Evolutionary conservation across 352 stramenopile species (phyloP).

Genomic region (Pythium utonaiense): DNA sequence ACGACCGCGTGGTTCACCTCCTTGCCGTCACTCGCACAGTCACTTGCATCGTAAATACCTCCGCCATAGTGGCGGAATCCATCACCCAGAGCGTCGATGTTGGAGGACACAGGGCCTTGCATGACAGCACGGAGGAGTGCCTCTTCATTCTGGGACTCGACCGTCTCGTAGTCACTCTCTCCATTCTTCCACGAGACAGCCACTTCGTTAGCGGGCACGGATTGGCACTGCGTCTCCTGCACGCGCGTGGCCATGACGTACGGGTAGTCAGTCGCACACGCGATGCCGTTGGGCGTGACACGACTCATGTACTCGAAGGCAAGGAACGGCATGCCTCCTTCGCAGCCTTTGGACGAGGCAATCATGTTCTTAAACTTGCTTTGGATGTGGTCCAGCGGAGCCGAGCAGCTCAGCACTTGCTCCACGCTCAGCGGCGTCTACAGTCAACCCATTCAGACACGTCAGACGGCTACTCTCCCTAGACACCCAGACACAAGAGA

Average conservation of each 20-base stretch:
- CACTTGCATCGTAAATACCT: conserved; percentile 81
- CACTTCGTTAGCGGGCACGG: conserved; percentile 28
- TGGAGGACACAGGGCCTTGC: conserved; percentile 66
- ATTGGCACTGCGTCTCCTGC: conserved; percentile 37
- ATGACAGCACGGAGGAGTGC: conserved; percentile 64
- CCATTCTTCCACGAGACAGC: conserved; percentile 47
- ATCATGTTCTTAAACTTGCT: conserved; percentile 73
- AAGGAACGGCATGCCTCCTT: conserved; percentile 88
- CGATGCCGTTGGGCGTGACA: conserved; percentile 57
- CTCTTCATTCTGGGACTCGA: conserved; percentile 47
- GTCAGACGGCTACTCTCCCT: background rate
- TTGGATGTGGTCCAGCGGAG: conserved; percentile 62
- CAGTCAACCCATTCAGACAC: background rate
- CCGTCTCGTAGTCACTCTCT: conserved; percentile 50
- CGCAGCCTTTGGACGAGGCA: conserved; percentile 77
- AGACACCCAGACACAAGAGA: background rate
- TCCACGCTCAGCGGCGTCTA: conserved; percentile 75
- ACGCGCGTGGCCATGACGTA: conserved; percentile 79
- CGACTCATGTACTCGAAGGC: conserved; percentile 84
- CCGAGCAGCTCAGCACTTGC: conserved; percentile 80
- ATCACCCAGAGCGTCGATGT: conserved; percentile 63
- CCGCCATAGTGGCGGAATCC: conserved; percentile 85
- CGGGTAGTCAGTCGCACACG: conserved; percentile 59
- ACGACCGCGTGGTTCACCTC: conserved; percentile 88
- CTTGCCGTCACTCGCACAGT: conserved; percentile 70